Evolutionary conservation across 495 filamentous ascomycete genomes (phyloP).

Genomic region (Aspergillus cavernicola): DNA sequence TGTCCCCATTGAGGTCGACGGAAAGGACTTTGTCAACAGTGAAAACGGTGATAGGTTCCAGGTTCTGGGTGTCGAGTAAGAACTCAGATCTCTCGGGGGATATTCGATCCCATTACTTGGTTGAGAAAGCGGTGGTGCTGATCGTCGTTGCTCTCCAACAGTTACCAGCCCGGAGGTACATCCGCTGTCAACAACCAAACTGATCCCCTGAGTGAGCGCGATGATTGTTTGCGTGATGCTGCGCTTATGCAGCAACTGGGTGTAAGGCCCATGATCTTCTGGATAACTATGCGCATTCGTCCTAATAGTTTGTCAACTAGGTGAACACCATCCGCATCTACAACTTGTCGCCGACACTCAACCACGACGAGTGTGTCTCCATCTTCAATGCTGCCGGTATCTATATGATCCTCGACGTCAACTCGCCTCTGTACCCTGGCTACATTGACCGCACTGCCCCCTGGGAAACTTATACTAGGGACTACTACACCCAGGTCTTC

Average conservation of each 20-base stretch:
- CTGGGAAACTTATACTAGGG: slow-evolving; percentile 61
- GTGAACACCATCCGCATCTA: slow-evolving; percentile 93
- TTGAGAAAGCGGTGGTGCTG: slow-evolving; percentile 16
- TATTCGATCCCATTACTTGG: slow-evolving; percentile 17
- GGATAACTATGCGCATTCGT: background rate
- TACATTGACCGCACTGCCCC: slow-evolving; percentile 70
- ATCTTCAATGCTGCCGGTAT: slow-evolving; percentile 88
- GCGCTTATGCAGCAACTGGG: slow-evolving; percentile 85
- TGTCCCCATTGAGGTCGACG: slow-evolving; percentile 65
- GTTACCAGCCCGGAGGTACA: slow-evolving; percentile 88
- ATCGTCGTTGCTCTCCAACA: slow-evolving; percentile 25
- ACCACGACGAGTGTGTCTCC: slow-evolving; percentile 85
- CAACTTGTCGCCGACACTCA: slow-evolving; percentile 77
- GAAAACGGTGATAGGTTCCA: slow-evolving; percentile 77
- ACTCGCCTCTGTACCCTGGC: slow-evolving; percentile 78
- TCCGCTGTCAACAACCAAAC: slow-evolving; percentile 65
- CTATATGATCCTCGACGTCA: slow-evolving; percentile 76
- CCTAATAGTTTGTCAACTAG: slow-evolving; percentile 25
- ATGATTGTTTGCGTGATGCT: slow-evolving; percentile 82
- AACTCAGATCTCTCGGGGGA: slow-evolving; percentile 4
- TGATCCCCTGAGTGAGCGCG: slow-evolving; percentile 74
- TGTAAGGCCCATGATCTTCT: slow-evolving; percentile 26
- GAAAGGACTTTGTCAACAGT: slow-evolving; percentile 79
- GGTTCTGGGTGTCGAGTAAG: slow-evolving; percentile 80
- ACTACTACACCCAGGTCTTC: slow-evolving; percentile 81